Conservation (phyloP, 129 eudicot species). For the Erigeron canadensis region DNA sequence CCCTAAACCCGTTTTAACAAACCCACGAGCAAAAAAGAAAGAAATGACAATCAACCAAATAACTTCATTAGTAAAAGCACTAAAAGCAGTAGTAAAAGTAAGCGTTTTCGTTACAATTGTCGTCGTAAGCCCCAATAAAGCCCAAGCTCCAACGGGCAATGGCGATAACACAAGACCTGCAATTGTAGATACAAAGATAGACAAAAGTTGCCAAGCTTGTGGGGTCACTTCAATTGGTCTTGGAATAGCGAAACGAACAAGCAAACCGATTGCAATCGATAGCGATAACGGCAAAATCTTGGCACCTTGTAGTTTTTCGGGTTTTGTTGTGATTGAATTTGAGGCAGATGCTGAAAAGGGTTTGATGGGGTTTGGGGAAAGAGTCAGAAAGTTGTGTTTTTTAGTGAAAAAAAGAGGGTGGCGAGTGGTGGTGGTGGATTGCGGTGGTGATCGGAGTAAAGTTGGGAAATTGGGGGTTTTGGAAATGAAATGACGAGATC, state of each 20-base stretch:
- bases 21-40: slow-evolving; percentile 83
- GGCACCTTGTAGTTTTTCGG: slow-evolving; percentile 45
- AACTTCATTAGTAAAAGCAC: slow-evolving; percentile 76
- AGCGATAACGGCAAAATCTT: slow-evolving; percentile 52
- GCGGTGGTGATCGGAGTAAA: slow-evolving; percentile 20
- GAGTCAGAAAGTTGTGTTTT: not conserved
- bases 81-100: slow-evolving; percentile 59
- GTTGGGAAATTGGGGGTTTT: slow-evolving; percentile 20
- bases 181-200: slow-evolving; percentile 76
- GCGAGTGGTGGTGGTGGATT: slow-evolving; percentile 24
- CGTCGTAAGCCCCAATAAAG: slow-evolving; percentile 63
- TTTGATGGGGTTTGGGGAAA: slow-evolving; percentile 27
- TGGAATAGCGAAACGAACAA: slow-evolving; percentile 59
- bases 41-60: slow-evolving; percentile 93
- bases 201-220: slow-evolving; percentile 81
- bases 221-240: slow-evolving; percentile 65
- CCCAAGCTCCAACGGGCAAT: slow-evolving; percentile 93
- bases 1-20: slow-evolving; percentile 82
- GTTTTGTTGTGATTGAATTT: slow-evolving; percentile 19
- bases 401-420: slow-evolving; percentile 16
- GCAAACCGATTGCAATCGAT: slow-evolving; percentile 54
- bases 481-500: slow-evolving; percentile 31
- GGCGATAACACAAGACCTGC: slow-evolving; percentile 83
- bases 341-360: slow-evolving; percentile 34
- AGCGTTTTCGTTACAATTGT: slow-evolving; percentile 59